phyloP scores from a whole-genome alignment of 257 asterid genomes.

The Rubia yunnanensis region DNA sequence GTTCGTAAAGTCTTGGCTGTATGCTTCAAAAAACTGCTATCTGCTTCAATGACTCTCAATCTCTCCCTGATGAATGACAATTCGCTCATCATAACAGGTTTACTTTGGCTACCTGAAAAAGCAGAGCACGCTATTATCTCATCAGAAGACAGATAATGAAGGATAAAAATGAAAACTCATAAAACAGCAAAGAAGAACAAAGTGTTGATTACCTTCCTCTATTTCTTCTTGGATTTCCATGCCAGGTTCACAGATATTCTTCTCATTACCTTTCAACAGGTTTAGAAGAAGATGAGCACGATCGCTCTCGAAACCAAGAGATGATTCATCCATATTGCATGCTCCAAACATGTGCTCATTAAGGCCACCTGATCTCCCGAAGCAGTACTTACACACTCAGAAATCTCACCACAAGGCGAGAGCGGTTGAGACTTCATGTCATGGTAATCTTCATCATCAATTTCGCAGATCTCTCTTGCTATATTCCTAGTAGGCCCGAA shows the following conservation, averaged over 20 bases:
- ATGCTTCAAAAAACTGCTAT: constrained; percentile 73
- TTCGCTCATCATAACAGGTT: constrained; percentile 45
- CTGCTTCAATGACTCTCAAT: constrained; percentile 82
- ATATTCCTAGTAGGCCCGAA: constrained; percentile 37
- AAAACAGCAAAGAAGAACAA: neutral
- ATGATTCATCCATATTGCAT: too few relatives aligned
- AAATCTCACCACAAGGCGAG: constrained; percentile 36
- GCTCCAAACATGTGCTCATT: too few relatives aligned
- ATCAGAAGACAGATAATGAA: neutral
- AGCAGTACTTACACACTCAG: too few relatives aligned
- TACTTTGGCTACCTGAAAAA: constrained; percentile 23
- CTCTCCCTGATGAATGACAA: constrained; percentile 30
- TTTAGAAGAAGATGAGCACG: constrained; percentile 37
- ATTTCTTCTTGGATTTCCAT: constrained; percentile 18
- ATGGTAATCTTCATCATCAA: constrained; percentile 60
- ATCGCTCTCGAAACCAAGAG: too few relatives aligned
- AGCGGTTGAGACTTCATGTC: constrained; percentile 43
- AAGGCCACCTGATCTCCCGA: too few relatives aligned
- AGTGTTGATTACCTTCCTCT: constrained; percentile 32
- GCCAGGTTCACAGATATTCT: constrained; percentile 15
- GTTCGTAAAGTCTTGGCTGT: constrained; percentile 65
- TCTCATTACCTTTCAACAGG: constrained; percentile 43
- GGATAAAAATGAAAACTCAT: neutral
- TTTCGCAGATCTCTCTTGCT: constrained; percentile 60
- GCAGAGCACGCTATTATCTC: neutral